Base-by-base conservation (phyloP, 2,329 filamentous ascomycete species). In the Fusarium abutilonis region DNA sequence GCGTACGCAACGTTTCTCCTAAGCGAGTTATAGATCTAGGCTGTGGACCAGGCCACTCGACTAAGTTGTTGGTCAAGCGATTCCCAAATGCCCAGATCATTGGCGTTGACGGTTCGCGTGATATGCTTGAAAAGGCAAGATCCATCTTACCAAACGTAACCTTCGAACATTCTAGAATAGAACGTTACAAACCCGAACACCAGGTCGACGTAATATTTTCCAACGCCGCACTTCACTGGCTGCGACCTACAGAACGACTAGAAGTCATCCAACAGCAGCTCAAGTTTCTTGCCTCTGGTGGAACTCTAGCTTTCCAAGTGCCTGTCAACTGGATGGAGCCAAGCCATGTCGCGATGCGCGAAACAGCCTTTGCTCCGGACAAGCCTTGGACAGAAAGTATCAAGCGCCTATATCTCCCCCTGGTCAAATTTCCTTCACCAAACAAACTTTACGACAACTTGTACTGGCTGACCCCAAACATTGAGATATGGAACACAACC, bases 171-270 rank as follows among this genome's bases (percentile, higher is more conserved):
- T 81, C 73, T 1, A 83, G 86, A 49, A 48, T 87, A 3, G 57
- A 60, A 0, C 76, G 74, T 0, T 86, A 80, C 62, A 52, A 56
- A 0, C 75, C 78, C 0, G 51, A 69, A 0, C 42, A 65, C 0
- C 59, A 69, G 0, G 69, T 73, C 0, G 79, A 83, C 39, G 67
- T 88, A 0, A 70, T 84, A 43, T 85, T 84, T 66, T 80, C 79
- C 42, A 88, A 87, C 54, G 84, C 85, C 0, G 83, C 83, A 2
- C 80, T 87, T 54, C 85, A 88, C 53, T 88, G 85, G 85, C 72
- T 88, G 4, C 74, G 77, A 0, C 58, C 56, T 1, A 63, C 69
- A 0, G 67, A 76, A 0, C 81, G 84, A 0, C 74, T 87, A 7
- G 70, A 73, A 0, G 75, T 79, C 2, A 72, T 87, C 5, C 72